Evolutionary conservation across 768 basidiomycete genomes (phyloP), one percentile per base, ranked within the genome.

Genomic region (Xerocomus potaroensis): DNA sequence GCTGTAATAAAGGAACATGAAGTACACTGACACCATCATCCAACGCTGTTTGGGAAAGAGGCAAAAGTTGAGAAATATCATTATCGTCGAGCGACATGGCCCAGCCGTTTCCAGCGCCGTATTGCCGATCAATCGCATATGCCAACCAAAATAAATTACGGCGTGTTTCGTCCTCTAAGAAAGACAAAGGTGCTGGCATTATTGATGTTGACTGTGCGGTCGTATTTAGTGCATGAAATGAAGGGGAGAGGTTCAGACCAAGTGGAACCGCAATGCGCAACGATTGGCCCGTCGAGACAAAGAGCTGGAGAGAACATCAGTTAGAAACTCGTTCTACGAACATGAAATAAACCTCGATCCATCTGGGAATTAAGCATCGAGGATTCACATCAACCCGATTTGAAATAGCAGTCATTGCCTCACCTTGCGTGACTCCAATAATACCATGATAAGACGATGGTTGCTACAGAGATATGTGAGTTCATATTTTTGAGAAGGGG

Each of bases 61-160:
- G 85, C 21, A 89, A 71, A 16, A 86, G 63, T 49, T 88, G 86
- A 18, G 80, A 80, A 16, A 90, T 72, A 56, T 87, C 86, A 49
- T 80, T 74, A 58, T 90, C 87, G 51, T 89, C 87, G 9, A 89
- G 66, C 48, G 74, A 75, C 49, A 80, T 69, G 0, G 86, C 80
- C 79, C 85, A 89, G 16, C 81, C 82, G 54, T 85, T 87, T 26
- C 79, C 78, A 49, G 75, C 76, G 5, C 83, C 80, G 46, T 80
- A 77, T 50, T 81, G 75, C 22, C 86, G 78, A 53, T 89, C 87
- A 36, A 74, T 69, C 6, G 80, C 73, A 60, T 87, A 88, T 8
- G 83, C 80, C 37, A 84, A 57, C 80, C 86, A 90, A 56, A 87
- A 87, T 1, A 78, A 72, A 55, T 88, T 88, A 45, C 85, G 72